Base-by-base conservation (phyloP, 192 early-diverging fungal genomes). In the Podochytrium sp. region DNA sequence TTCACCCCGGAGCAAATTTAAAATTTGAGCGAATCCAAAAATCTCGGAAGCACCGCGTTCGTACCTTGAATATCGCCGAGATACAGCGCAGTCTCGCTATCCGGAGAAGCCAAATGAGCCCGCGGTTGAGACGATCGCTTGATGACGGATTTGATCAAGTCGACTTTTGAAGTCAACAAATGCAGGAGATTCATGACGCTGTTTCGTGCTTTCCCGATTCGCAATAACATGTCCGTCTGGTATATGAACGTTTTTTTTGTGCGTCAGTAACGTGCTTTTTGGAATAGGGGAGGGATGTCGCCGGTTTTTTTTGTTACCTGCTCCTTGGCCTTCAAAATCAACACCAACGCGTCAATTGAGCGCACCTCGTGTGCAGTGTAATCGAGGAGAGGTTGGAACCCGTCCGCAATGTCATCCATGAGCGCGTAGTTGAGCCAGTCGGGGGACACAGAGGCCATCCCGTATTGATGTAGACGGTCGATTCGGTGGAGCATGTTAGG, bases 371-470 rank as follows among this genome's bases (percentile, higher is more conserved):
- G 87, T 80, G 97, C 97, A 73, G 97, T 91, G 3, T 87, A 78
- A 34, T 88, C 86, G 58, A 97, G 82, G 20, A 95, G 80, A 6
- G 95, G 95, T n/a, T 91, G 90, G 71, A 97, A 95, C 23, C 88
- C 84, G 76, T 98, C 96, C 4, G 93, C 94, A 63, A 98, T 92
- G 66, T 95, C 94, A 80, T 98, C 96, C 64, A 98, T 86, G 18
- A 98, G 74, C 0, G 94, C 94, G 69, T 98, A 98, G 81, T 93
- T 93, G 61, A 98, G 92, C 96, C 95, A 98, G 79, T 97, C 95
- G 69, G 84, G 90, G 87, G 37, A 55, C 7, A 55, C 25, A n/a
- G 63, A 23, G 7, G 52, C 7, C 32, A 97, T 89, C n/a, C 82
- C 85, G 68, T 96, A 95, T 40, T 90, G 87, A 38, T 85, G 85